These are phyloP conservation scores for Alternaria sp. DNA, from an alignment of 2,329 filamentous ascomycete genomes.

Conservation along the genomic window DNA sequence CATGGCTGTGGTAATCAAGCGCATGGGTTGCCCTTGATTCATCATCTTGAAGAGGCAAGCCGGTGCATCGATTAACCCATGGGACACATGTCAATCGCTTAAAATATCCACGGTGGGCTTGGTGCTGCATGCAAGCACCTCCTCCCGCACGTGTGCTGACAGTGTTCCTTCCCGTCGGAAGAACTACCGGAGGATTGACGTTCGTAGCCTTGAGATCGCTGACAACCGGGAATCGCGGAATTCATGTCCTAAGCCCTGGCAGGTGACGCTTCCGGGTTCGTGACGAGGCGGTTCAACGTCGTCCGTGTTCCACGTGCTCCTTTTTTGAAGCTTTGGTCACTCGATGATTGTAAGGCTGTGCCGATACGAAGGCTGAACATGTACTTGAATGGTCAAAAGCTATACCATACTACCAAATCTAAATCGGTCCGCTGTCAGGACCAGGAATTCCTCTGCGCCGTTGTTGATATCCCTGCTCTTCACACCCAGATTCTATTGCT, in stretches of 20 bases:
- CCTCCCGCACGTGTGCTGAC: slow-evolving; percentile 15
- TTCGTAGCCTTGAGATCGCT: slow-evolving; percentile 6
- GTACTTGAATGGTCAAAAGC: slow-evolving; percentile 20
- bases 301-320: slow-evolving; percentile 10
- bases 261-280: slow-evolving; percentile 2
- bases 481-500: slow-evolving; percentile 27
- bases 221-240: slow-evolving; percentile 10
- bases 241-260: slow-evolving; percentile 6
- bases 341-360: slow-evolving; percentile 11
- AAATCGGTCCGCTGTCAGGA: slow-evolving; percentile 6
- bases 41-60: slow-evolving; percentile 12
- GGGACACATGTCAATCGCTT: slow-evolving; percentile 10
- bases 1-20: slow-evolving; percentile 10
- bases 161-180: slow-evolving; percentile 15
- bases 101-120: slow-evolving; percentile 6
- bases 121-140: slow-evolving; percentile 4
- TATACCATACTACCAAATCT: slow-evolving; percentile 22
- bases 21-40: slow-evolving; percentile 12
- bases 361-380: slow-evolving; percentile 10
- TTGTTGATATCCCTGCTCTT: slow-evolving; percentile 10
- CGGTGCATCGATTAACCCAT: slow-evolving; percentile 12
- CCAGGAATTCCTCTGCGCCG: slow-evolving; percentile 3
- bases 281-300: slow-evolving; percentile 9
- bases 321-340: slow-evolving; percentile 13
- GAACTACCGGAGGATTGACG: slow-evolving; percentile 18